Evolutionary conservation across 257 asterid genomes (phyloP).

Genomic region (Scutellaria minor): DNA sequence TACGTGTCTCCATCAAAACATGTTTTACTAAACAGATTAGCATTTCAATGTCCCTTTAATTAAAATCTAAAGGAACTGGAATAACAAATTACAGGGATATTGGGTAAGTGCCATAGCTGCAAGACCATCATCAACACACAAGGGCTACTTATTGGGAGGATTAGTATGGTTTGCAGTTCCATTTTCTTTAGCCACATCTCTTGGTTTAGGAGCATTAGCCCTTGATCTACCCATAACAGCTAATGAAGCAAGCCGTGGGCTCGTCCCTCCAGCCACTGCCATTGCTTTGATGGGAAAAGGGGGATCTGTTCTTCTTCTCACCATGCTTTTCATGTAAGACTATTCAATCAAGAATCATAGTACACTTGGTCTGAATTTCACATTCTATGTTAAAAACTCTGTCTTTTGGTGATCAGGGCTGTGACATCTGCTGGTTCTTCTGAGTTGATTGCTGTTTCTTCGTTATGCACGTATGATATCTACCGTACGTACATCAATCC

Average conservation of each 20-base stretch:
- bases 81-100: constrained; percentile 55
- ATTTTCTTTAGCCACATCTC: constrained; percentile 89
- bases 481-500: constrained; percentile 90
- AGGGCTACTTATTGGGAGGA: constrained; percentile 90
- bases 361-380: too few relatives aligned
- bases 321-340: constrained; percentile 91
- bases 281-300: constrained; percentile 96
- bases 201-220: constrained; percentile 90
- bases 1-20: constrained; percentile 40
- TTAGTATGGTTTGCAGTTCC: constrained; percentile 97
- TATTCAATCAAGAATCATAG: too few relatives aligned
- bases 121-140: constrained; percentile 94
- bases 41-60: background rate
- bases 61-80: too few relatives aligned
- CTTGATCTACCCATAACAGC: constrained; percentile 86
- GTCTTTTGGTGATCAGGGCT: constrained; percentile 64
- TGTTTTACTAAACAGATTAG: background rate
- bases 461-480: constrained; percentile 85
- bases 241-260: constrained; percentile 85
- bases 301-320: constrained; percentile 88
- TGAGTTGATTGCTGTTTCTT: constrained; percentile 88
- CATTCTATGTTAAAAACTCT: too few relatives aligned
- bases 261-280: constrained; percentile 94
- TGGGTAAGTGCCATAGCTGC: constrained; percentile 99
- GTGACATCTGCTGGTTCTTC: constrained; percentile 98